Evolutionary conservation across 192 early-diverging fungal genomes (phyloP), one percentile per base, ranked within the genome.

Genomic region (Gryganskiella cystojenkinii): DNA sequence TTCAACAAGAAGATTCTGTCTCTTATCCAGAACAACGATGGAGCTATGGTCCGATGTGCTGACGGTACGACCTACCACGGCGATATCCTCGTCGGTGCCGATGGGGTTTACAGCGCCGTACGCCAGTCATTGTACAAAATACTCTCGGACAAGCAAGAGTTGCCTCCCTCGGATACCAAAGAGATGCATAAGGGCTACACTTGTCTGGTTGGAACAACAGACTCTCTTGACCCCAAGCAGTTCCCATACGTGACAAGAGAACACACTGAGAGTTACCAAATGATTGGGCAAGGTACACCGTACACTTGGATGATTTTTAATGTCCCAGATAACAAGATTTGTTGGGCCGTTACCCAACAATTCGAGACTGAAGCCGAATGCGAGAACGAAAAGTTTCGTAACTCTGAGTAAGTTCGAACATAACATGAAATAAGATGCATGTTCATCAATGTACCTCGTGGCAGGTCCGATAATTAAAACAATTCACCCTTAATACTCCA

Each of bases 1-100:
- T n/a, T 62, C 9, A 20, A 27, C 20, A 62, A 62, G 30, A 62
- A 62, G 60, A 30, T 62, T 8, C 6, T 62, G 30, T 62, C 60
- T 2, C 27, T 62, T n/a, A n/a, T 40, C 28, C 60, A 62, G 30
- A 50, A 62, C 20, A 15, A 50, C 11, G 30, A 35, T 2, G 60
- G 60, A 0, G 60, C 49, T 30, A 50, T 50, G 46, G 8, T 62
- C 30, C 45, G 46, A 4, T 35, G 20, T 31, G 19, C 44, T 15
- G 60, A 62, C 46, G 49, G 49, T 15, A 35, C 60, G 9, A 45
- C 44, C 1, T 19, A 17, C 30, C 60, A 50, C 22, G 61, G 61
- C 2, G 61, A 62, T 2, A 62, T 62, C 19, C 46, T 62, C 13
- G 33, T 62, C 33, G 61, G 61, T 4, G 61, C 61, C 19, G 61